These are phyloP conservation scores for Didymella exigua DNA, from an alignment of 2,329 filamentous ascomycete species.

Conservation along the genomic window DNA sequence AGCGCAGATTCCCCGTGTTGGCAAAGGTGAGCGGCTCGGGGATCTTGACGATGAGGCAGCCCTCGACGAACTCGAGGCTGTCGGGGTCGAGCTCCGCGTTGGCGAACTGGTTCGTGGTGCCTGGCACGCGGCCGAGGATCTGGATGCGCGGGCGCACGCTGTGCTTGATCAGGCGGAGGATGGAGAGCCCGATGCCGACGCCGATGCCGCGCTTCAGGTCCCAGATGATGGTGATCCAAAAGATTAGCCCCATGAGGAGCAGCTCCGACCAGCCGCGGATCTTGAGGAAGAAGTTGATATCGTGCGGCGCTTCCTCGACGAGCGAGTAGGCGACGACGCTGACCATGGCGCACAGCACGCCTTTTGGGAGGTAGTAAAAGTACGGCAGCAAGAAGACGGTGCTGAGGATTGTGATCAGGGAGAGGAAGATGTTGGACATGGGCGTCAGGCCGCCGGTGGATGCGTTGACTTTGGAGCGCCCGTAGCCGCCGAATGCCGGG, in stretches of 20 bases:
- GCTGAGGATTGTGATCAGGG: constrained; percentile 78
- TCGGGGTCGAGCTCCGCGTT: constrained; percentile 78
- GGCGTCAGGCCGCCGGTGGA: constrained; percentile 90
- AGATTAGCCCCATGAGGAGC: constrained; percentile 85
- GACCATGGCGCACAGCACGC: constrained; percentile 90
- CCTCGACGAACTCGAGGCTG: constrained; percentile 84
- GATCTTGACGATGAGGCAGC: constrained; percentile 95
- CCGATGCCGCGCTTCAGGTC: constrained; percentile 93
- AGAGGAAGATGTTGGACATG: constrained; percentile 89
- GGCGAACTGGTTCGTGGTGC: constrained; percentile 77
- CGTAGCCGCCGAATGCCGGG: constrained; percentile 94
- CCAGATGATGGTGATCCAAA: constrained; percentile 91
- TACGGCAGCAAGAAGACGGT: constrained; percentile 84
- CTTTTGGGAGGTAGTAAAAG: constrained; percentile 97
- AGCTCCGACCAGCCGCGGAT: constrained; percentile 89
- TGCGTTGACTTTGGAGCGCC: constrained; percentile 91
- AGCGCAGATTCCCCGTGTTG: constrained; percentile 91
- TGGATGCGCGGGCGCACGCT: constrained; percentile 92
- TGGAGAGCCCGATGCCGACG: constrained; percentile 86
- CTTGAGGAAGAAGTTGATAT: constrained; percentile 84
- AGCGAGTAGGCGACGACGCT: constrained; percentile 93
- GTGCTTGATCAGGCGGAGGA: constrained; percentile 88
- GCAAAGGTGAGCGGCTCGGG: constrained; percentile 96
- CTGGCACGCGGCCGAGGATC: constrained; percentile 87
- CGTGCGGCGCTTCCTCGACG: constrained; percentile 92